These are phyloP conservation scores for Colletotrichum caudatum DNA, from an alignment of 2,329 filamentous ascomycete species.

Conservation along the genomic window DNA sequence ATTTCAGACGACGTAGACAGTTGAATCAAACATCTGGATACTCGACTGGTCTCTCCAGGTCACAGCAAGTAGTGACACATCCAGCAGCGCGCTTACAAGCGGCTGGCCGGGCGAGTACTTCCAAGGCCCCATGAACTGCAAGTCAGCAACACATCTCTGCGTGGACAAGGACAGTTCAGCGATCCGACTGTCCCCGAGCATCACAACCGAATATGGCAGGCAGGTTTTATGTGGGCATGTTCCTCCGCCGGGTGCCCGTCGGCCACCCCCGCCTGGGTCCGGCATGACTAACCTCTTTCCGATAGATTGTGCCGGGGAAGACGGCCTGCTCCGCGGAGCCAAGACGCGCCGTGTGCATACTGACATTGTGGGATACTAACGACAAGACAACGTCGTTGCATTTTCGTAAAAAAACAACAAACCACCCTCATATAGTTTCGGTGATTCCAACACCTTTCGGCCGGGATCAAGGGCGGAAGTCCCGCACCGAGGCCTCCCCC, in stretches of 20 bases:
- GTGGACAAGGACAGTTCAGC: background rate
- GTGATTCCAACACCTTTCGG: background rate
- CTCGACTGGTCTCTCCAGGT: background rate
- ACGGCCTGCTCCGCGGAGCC: background rate
- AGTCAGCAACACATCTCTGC: background rate
- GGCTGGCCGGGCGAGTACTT: background rate
- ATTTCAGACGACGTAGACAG: background rate
- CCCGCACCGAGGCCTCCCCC: constrained; percentile 3
- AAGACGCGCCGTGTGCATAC: background rate
- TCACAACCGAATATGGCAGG: background rate
- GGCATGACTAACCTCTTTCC: too few species aligned
- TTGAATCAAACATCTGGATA: background rate
- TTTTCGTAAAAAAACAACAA: background rate
- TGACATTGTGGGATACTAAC: background rate
- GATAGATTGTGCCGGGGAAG: background rate
- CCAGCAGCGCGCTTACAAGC: background rate
- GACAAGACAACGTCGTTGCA: background rate
- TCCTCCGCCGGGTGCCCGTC: background rate
- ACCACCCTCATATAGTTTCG: background rate
- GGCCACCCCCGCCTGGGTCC: background rate
- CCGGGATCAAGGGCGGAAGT: constrained; percentile 3
- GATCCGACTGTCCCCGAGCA: background rate
- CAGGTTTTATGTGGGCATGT: background rate
- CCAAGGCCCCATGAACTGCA: background rate
- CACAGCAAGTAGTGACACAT: background rate